Percentiles rank a stretch among this genome's conserved stretches.
phyloP scores from a whole-genome alignment of 305 asterid genomes.

The Fraxinus floribunda region DNA sequence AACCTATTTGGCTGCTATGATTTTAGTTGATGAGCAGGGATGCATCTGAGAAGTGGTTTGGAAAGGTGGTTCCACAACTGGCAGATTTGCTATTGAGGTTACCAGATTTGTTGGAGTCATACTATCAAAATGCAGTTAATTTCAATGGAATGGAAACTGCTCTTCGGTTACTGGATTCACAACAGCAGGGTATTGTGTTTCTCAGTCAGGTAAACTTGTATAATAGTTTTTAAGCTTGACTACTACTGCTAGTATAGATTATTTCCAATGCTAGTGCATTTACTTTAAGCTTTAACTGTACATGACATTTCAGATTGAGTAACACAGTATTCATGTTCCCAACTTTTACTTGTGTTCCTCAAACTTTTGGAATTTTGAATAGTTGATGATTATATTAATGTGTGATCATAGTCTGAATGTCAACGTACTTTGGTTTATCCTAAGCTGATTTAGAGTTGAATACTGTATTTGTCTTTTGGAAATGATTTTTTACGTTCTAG shows the following conservation, averaged over 20 bases:
- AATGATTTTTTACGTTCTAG: background rate
- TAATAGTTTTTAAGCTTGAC: background rate
- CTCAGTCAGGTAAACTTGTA: slow-evolving; percentile 59
- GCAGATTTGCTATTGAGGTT: slow-evolving; percentile 62
- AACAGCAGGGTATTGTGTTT: slow-evolving; percentile 63
- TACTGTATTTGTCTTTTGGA: background rate
- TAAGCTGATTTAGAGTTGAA: background rate
- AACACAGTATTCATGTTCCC: background rate
- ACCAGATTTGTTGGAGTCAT: slow-evolving; percentile 65
- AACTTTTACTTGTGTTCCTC: background rate
- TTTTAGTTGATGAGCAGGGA: slow-evolving; percentile 58
- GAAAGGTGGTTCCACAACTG: slow-evolving; percentile 42
- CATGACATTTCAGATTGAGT: background rate
- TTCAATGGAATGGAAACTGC: slow-evolving; percentile 46
- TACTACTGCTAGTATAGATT: background rate
- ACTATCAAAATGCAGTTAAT: slow-evolving; percentile 46
- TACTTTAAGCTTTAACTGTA: background rate
- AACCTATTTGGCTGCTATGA: background rate
- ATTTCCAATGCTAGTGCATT: background rate
- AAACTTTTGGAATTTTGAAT: background rate
- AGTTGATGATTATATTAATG: background rate
- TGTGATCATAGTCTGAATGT: background rate
- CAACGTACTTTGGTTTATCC: background rate
- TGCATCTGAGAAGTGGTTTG: slow-evolving; percentile 63
- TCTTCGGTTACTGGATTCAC: slow-evolving; percentile 65